Evolutionary conservation across 768 basidiomycete genomes (phyloP).

Genomic region (Leccinum disarticulatum): DNA sequence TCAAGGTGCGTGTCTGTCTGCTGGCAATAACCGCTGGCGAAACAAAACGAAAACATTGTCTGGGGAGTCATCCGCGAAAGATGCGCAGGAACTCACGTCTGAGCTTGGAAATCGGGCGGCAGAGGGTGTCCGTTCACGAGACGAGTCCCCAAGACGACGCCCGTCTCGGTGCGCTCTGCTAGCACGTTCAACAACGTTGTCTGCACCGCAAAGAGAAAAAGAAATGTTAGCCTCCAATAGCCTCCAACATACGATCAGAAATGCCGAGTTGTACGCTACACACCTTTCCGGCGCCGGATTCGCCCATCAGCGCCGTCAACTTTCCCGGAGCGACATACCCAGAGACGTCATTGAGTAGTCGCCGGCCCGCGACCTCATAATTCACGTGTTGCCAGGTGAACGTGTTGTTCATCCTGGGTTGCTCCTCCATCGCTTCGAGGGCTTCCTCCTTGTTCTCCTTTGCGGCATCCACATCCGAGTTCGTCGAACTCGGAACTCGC

Average conservation of each 20-base stretch:
- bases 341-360: constrained; percentile 68
- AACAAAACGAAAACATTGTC: not conserved
- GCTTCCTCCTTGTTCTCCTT: constrained; percentile 18
- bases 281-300: constrained; percentile 50
- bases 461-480: constrained; percentile 6
- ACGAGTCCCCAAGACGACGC: constrained; percentile 41
- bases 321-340: constrained; percentile 83
- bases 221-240: not conserved
- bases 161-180: constrained; percentile 38
- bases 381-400: constrained; percentile 80
- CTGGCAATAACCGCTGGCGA: constrained; percentile 73
- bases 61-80: too few relatives aligned
- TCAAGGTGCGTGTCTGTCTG: constrained; percentile 82
- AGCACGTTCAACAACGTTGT: constrained; percentile 53
- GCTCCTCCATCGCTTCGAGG: constrained; percentile 37
- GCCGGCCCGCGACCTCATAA: constrained; percentile 62
- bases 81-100: constrained; percentile 40
- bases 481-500: constrained; percentile 6
- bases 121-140: constrained; percentile 46
- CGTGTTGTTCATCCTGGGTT: constrained; percentile 43
- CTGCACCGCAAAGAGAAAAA: constrained; percentile 17
- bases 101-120: constrained; percentile 52
- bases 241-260: too few relatives aligned
- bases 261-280: not conserved
- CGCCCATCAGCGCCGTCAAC: constrained; percentile 77